These are phyloP conservation scores for Plectosphaerella sp. DNA, from an alignment of 2,329 filamentous ascomycete species.

Conservation along the genomic window DNA sequence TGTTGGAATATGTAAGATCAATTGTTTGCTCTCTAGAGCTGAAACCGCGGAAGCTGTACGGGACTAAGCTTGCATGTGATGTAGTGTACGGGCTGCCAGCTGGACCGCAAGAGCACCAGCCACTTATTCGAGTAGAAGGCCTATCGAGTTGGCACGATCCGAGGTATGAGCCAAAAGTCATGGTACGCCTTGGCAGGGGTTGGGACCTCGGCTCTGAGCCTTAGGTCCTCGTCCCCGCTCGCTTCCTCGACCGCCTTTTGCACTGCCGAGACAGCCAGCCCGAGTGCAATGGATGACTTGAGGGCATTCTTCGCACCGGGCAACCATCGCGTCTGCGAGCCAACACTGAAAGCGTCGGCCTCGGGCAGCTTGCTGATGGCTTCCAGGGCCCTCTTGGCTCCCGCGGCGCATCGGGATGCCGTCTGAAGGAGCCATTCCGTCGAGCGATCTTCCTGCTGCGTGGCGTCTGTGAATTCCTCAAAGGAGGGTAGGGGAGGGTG, in stretches of 20 bases:
- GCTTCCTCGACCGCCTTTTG: conserved; percentile 48
- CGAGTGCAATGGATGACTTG: conserved; percentile 67
- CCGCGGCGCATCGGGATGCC: conserved; percentile 39
- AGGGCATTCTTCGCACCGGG: conserved; percentile 55
- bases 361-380: conserved; percentile 46
- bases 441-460: conserved; percentile 31
- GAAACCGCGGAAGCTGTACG: conserved; percentile 1
- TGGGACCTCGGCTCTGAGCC: conserved; percentile 48
- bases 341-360: conserved; percentile 49
- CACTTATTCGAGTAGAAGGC: background rate
- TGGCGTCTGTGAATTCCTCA: conserved; percentile 51
- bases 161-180: conserved; percentile 62
- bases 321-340: conserved; percentile 59
- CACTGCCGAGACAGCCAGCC: conserved; percentile 57
- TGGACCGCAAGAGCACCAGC: too few species aligned
- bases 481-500: conserved; percentile 64
- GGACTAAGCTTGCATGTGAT: conserved; percentile 2
- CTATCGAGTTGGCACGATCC: conserved; percentile 23
- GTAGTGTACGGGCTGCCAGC: too few species aligned
- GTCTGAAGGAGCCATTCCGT: conserved; percentile 36
- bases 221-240: conserved; percentile 21
- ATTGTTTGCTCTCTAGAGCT: background rate
- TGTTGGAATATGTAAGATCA: conserved; percentile 1
- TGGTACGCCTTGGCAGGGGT: conserved; percentile 51
- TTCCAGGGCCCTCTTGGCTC: conserved; percentile 53